These are phyloP conservation scores for Sorghum bicolor DNA, from an alignment of 176 grass and related monocot species.

Conservation along the genomic window DNA sequence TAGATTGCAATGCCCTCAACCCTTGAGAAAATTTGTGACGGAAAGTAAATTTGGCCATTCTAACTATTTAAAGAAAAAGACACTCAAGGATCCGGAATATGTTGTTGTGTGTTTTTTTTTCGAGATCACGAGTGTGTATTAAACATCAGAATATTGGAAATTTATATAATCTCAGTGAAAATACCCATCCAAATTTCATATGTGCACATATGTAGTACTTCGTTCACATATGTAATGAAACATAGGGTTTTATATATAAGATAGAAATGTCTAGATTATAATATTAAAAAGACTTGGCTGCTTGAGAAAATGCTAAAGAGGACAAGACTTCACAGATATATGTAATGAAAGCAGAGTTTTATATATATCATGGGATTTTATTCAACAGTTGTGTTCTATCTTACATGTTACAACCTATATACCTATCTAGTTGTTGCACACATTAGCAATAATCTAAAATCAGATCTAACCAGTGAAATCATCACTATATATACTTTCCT, in stretches of 20 bases:
- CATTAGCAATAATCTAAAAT: constrained; percentile 28
- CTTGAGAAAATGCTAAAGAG: too few relatives aligned
- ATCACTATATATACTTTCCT: background rate
- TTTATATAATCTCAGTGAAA: background rate
- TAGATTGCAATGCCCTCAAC: background rate
- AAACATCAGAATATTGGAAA: background rate
- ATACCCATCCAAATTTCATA: background rate
- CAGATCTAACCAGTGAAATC: background rate
- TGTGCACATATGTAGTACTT: background rate
- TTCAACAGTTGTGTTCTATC: constrained; percentile 12
- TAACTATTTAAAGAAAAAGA: background rate
- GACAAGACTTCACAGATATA: too few relatives aligned
- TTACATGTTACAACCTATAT: background rate
- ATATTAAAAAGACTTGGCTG: too few relatives aligned
- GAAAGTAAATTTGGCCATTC: background rate
- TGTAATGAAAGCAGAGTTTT: background rate
- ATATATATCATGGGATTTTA: background rate
- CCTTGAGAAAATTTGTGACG: background rate
- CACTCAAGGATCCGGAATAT: background rate
- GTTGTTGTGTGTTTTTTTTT: too few relatives aligned
- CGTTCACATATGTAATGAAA: background rate
- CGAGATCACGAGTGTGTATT: too few relatives aligned
- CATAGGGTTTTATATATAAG: background rate
- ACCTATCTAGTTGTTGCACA: background rate
- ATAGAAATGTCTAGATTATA: too few relatives aligned